These are phyloP conservation scores for Podaxis carcinomalis DNA, from an alignment of 768 basidiomycete species.

Conservation along the genomic window DNA sequence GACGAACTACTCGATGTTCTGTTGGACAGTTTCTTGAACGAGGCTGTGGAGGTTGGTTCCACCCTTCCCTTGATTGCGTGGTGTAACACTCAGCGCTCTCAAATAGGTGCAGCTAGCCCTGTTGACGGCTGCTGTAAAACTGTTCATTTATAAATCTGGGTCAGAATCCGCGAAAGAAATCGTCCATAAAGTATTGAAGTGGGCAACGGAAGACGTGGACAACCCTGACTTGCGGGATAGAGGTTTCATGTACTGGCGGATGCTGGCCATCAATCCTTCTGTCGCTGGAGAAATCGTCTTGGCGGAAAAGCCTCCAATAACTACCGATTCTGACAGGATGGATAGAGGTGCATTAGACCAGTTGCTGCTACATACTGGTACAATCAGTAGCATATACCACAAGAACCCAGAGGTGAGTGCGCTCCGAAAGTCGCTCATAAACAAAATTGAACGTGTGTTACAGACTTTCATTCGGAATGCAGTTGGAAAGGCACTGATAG, in stretches of 20 bases:
- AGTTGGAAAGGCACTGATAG: slow-evolving; percentile 72
- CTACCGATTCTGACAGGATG: slow-evolving; percentile 98
- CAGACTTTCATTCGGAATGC: slow-evolving; percentile 94
- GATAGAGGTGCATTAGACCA: slow-evolving; percentile 96
- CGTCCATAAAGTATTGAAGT: slow-evolving; percentile 93
- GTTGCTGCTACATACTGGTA: slow-evolving; percentile 88
- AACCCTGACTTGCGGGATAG: slow-evolving; percentile 97
- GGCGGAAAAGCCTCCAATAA: slow-evolving; percentile 91
- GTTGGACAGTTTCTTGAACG: slow-evolving; percentile 84
- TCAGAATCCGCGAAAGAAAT: slow-evolving; percentile 84
- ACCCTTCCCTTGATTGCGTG: background rate
- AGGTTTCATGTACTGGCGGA: slow-evolving; percentile 99
- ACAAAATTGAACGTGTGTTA: background rate
- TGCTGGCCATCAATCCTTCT: slow-evolving; percentile 88
- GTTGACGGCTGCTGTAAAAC: slow-evolving; percentile 90
- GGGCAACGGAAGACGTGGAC: slow-evolving; percentile 96
- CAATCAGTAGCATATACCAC: slow-evolving; percentile 94
- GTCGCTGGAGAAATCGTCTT: slow-evolving; percentile 89
- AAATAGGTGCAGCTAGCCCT: slow-evolving; percentile 90
- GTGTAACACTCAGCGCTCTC: background rate
- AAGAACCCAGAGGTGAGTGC: slow-evolving; percentile 85
- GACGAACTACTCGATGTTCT: slow-evolving; percentile 95
- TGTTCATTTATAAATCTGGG: slow-evolving; percentile 86
- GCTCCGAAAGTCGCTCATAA: background rate
- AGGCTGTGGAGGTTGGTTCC: slow-evolving; percentile 78